Evolutionary conservation across 805 yeast species (phyloP), one percentile per base, ranked within the genome.

Genomic region (Kodamaea lidongshanica): DNA sequence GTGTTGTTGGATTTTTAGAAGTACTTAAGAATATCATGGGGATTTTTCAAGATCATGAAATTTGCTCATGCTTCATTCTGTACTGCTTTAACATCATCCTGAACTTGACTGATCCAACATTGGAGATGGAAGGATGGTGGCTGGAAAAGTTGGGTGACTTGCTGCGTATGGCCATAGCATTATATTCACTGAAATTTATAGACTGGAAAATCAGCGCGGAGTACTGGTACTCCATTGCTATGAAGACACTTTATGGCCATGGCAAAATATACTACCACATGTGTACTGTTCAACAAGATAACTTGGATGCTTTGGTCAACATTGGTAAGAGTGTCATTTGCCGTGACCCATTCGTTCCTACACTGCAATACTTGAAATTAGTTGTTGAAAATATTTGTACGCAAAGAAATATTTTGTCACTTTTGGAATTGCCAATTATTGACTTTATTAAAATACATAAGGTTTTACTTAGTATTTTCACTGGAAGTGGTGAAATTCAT

Each of bases 191-290:
- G 2, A 72, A 80, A 29, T 79, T 73, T 48, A 81, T 83, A 40
- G 94, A 85, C 53, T 85, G 95, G 95, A 81, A 83, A 50, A 54
- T 77, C 12, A 72, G 85, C 34, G 80, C 94, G 1, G 87, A 82
- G 51, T 75, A 76, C 50, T 85, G 95, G 95, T 85, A 85, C 46
- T 65, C 74, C 15, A 65, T 74, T 16, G 77, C 94, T 3, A 72
- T 82, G 73, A 72, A 73, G 42, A 72, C 81, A 10, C 76, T 78
- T 39, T 83, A 77, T 46, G 88, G 92, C 2, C 87, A 79, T 45
- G 95, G 95, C 2, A 82, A 86, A 50, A 70, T 84, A 12, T 85
- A 84, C 46, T 85, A 85, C 46, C 95, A 85, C 50, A 79, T 80
- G 72, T 83, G 92, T 27, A 83, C 94, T 0, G 94, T 85, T 4